Conservation (phyloP, 768 basidiomycete genomes). For the Mycena vulgaris region DNA sequence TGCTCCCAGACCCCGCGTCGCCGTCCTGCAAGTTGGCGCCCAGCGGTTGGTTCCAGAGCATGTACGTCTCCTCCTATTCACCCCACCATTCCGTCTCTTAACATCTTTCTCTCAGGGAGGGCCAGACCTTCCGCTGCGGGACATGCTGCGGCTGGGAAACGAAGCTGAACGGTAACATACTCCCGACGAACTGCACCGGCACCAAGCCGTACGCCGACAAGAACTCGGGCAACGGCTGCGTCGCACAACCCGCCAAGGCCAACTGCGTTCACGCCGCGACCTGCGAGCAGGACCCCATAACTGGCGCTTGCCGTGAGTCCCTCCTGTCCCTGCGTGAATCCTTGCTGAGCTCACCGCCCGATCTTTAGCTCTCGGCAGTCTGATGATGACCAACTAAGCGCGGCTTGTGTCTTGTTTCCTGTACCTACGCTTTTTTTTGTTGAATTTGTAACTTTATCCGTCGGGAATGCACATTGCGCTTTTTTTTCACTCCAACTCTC, state of each 20-base stretch:
- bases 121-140: slow-evolving; percentile 5
- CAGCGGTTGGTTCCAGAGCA: slow-evolving; percentile 14
- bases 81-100: not conserved
- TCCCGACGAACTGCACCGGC: slow-evolving; percentile 1
- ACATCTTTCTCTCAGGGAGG: not conserved
- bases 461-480: too few species aligned
- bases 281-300: not conserved
- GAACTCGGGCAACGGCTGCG: slow-evolving; percentile 9
- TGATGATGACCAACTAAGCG: not conserved
- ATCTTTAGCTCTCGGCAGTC: not conserved
- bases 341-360: too few species aligned
- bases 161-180: not conserved
- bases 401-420: too few species aligned
- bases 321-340: too few species aligned
- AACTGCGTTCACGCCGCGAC: not conserved
- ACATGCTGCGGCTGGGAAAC: slow-evolving; percentile 15
- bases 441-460: too few species aligned
- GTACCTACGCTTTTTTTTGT: too few species aligned
- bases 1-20: not conserved
- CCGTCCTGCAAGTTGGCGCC: slow-evolving; percentile 6
- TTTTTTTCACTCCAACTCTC: too few species aligned
- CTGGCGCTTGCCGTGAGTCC: slow-evolving; percentile 1
- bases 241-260: not conserved
- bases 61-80: not conserved
- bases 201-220: not conserved